Evolutionary conservation across 495 filamentous ascomycete species (phyloP).

Genomic region (Jackrogersella multiformis): DNA sequence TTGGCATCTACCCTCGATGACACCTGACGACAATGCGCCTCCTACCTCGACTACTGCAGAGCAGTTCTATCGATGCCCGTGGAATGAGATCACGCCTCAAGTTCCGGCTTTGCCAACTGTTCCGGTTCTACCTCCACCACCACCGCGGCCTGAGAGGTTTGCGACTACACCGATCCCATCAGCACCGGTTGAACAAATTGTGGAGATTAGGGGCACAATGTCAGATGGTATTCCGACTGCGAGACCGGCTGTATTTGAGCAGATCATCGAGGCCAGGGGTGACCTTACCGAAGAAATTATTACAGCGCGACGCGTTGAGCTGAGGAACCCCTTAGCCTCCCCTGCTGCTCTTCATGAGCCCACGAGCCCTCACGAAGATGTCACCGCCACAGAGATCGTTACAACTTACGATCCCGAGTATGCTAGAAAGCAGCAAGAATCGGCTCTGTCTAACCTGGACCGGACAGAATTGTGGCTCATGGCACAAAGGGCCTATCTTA

Average conservation of each 20-base stretch:
- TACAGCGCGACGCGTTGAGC: conserved; percentile 42
- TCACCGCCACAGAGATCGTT: conserved; percentile 62
- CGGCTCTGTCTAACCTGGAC: conserved; percentile 73
- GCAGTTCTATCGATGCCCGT: conserved; percentile 84
- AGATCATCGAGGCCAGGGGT: conserved; percentile 32
- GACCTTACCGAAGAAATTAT: conserved; percentile 36
- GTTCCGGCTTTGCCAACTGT: conserved; percentile 48
- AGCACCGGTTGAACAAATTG: conserved; percentile 70
- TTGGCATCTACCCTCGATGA: conserved; percentile 67
- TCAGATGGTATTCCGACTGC: conserved; percentile 75
- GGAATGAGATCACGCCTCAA: conserved; percentile 52
- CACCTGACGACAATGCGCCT: conserved; percentile 55
- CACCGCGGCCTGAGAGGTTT: conserved; percentile 47
- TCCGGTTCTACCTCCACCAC: conserved; percentile 47
- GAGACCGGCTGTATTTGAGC: conserved; percentile 50
- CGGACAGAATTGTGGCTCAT: conserved; percentile 83
- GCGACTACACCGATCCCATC: conserved; percentile 34
- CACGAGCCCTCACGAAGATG: conserved; percentile 52
- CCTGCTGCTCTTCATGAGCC: conserved; percentile 48
- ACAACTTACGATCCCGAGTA: conserved; percentile 77
- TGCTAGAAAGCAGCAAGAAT: conserved; percentile 69
- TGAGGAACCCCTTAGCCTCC: conserved; percentile 46
- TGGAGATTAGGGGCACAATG: conserved; percentile 65
- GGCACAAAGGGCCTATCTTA: conserved; percentile 79
- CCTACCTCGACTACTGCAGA: conserved; percentile 84